Base-by-base conservation (phyloP, 2,329 filamentous ascomycete genomes). In the Nothopassalora personata region DNA sequence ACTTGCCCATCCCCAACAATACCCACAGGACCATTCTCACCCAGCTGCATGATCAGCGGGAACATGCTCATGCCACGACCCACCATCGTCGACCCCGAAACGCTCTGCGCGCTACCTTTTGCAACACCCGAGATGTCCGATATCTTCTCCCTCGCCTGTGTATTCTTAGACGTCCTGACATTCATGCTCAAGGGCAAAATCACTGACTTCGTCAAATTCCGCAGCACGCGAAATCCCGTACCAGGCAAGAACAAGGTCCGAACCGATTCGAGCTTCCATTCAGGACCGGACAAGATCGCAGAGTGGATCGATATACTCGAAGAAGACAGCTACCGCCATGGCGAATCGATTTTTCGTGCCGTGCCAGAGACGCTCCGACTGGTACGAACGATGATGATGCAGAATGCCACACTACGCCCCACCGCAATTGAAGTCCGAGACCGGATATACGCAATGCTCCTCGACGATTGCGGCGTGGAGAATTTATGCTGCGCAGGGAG, bases 141-240 rank as follows among this genome's bases (percentile, higher is more conserved):
- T 69, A 77, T 91, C 19, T 92, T 88, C 73, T 89, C 87, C 3
- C 77, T 91, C 1, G 88, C 84, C 9, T 89, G 87, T 70, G 80
- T 91, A 54, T 88, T 88, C 60, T 77, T 91, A 15, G 88, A 92
- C 63, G 80, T 91, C 31, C 70, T 91, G 19, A 85, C 85, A 23
- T 85, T 89, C 67, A 76, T 89, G 58, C 73, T 90, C 60, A 89
- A 89, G 71, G 85, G 86, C 64, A 83, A 85, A 55, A 80, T 83
- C 1, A 81, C 83, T 53, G 82, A 86, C 28, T 90, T 91, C 68
- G 78, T 83, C 34, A 80, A 83, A 27, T 85, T 89, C 70, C 85
- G 89, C 5, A 81, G 83, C 1, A 63, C 66, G 5, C 84, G 87
- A 70, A 86, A 85, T 69, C 81, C 73, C 30, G 71, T 39, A 23